Conservation (phyloP, 2,329 filamentous ascomycete genomes). For the Calonectria henricotiae region DNA sequence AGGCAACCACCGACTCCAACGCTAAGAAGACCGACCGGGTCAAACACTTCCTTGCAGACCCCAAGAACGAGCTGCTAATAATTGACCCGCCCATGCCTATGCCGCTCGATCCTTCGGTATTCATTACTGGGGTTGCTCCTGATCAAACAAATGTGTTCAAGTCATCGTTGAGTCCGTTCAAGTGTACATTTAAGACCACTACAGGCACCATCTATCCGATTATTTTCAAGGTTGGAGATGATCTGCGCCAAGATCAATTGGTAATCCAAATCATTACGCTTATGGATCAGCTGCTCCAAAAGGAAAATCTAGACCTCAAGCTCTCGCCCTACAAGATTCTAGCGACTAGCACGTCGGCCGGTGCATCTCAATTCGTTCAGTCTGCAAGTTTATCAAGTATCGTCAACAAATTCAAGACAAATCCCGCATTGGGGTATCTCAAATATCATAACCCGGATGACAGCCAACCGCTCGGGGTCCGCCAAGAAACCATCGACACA, state of each 20-base stretch:
- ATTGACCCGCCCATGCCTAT: conserved; percentile 92
- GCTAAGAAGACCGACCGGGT: conserved; percentile 86
- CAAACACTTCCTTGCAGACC: conserved; percentile 88
- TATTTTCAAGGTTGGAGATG: conserved; percentile 97
- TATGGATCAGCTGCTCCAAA: conserved; percentile 95
- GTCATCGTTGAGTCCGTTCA: conserved; percentile 92
- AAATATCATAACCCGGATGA: conserved; percentile 92
- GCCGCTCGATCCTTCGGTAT: conserved; percentile 88
- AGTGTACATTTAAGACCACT: conserved; percentile 89
- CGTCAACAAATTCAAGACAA: conserved; percentile 83
- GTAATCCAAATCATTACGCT: conserved; percentile 97
- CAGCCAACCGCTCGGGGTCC: conserved; percentile 84
- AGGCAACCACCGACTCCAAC: conserved; percentile 83
- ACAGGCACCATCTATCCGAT: conserved; percentile 87
- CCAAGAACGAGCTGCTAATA: conserved; percentile 87
- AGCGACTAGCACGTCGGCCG: conserved; percentile 90
- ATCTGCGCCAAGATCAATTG: conserved; percentile 95
- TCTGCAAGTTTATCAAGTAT: conserved; percentile 89
- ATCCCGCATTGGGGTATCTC: conserved; percentile 85
- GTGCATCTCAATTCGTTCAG: conserved; percentile 93
- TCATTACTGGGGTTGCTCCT: conserved; percentile 84
- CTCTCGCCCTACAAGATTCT: conserved; percentile 97
- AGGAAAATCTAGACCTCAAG: conserved; percentile 96
- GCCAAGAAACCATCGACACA: conserved; percentile 93
- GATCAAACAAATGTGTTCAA: conserved; percentile 96